Evolutionary conservation across 2,329 filamentous ascomycete genomes (phyloP).

Genomic region (Metarhizium guizhouense): DNA sequence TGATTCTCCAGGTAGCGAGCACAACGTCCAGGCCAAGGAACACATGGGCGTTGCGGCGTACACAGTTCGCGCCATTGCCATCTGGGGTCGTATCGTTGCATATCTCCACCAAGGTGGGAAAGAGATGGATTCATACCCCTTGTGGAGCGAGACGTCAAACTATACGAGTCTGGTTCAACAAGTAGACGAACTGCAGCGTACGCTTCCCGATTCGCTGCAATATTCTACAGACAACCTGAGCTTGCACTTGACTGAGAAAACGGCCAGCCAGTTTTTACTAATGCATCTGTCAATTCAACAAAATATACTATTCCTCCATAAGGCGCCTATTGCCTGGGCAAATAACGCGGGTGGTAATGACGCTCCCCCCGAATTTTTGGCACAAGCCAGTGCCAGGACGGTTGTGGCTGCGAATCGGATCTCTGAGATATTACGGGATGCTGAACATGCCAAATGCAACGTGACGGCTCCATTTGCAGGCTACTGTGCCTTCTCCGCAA

Average conservation of each 20-base stretch:
- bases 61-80: conserved; percentile 71
- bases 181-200: conserved; percentile 58
- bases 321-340: conserved; percentile 70
- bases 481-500: conserved; percentile 88
- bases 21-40: conserved; percentile 56
- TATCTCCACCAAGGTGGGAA: conserved; percentile 88
- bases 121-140: conserved; percentile 63
- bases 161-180: conserved; percentile 64
- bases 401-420: conserved; percentile 81
- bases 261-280: conserved; percentile 87
- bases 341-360: conserved; percentile 56
- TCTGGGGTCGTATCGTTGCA: conserved; percentile 84
- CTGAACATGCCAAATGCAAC: conserved; percentile 57
- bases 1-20: conserved; percentile 52
- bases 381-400: conserved; percentile 64
- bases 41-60: conserved; percentile 96
- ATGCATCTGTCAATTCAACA: conserved; percentile 86
- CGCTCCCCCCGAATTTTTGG: conserved; percentile 69
- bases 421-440: conserved; percentile 72
- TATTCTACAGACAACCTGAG: conserved; percentile 79
- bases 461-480: conserved; percentile 88
- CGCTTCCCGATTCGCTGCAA: conserved; percentile 60
- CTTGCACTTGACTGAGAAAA: conserved; percentile 72
- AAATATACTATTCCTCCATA: conserved; percentile 80
- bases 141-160: conserved; percentile 76